These are phyloP conservation scores for Aurantiochytrium sp. DNA, from an alignment of 108 stramenopile species.

Conservation along the genomic window DNA sequence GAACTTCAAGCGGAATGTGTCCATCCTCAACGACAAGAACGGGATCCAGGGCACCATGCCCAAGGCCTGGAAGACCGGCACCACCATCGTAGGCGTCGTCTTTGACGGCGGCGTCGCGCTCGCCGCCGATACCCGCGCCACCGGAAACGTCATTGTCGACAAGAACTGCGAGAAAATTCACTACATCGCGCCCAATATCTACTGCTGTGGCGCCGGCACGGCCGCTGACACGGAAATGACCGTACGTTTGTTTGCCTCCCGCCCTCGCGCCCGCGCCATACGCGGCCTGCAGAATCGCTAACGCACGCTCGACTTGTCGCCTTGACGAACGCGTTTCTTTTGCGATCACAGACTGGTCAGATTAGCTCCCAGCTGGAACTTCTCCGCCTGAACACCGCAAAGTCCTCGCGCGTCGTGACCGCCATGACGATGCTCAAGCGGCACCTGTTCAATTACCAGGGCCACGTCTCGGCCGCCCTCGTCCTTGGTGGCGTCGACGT, in stretches of 20 bases:
- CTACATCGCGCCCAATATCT: conserved; percentile 96
- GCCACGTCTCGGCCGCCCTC: conserved; percentile 85
- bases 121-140: conserved; percentile 61
- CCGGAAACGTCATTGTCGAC: conserved; percentile 80
- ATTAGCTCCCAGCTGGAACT: conserved; percentile 74
- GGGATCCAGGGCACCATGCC: conserved; percentile 18
- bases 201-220: conserved; percentile 97
- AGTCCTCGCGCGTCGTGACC: conserved; percentile 80
- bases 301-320: too few relatives aligned
- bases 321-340: too few relatives aligned
- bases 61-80: conserved; percentile 52
- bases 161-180: conserved; percentile 99
- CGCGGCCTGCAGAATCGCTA: too few relatives aligned
- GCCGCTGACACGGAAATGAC: conserved; percentile 98
- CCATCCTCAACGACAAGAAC: conserved; percentile 43
- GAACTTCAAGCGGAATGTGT: conserved; percentile 66
- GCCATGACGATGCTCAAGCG: conserved; percentile 90
- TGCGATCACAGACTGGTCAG: background rate
- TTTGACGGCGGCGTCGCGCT: conserved; percentile 60
- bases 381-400: conserved; percentile 81
- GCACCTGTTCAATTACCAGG: conserved; percentile 91
- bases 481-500: conserved; percentile 91
- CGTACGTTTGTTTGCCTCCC: conserved; percentile 73
- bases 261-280: too few relatives aligned
- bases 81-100: conserved; percentile 53